These are phyloP conservation scores for Cerrena zonata DNA, from an alignment of 1,284 basidiomycete species.

Conservation along the genomic window DNA sequence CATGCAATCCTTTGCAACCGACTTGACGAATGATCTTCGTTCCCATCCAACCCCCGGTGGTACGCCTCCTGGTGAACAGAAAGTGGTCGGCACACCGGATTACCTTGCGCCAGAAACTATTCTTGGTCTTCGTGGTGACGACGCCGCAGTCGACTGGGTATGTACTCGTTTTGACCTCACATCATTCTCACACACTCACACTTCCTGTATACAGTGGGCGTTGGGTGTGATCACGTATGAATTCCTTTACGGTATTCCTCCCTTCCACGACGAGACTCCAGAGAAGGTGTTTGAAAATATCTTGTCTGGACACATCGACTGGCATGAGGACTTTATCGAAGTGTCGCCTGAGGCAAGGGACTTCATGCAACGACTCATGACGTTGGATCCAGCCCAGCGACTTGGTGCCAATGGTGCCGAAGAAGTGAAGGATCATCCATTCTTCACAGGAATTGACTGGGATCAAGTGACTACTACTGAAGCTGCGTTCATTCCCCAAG, in stretches of 20 bases:
- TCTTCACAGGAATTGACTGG: conserved; percentile 91
- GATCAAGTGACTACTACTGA: conserved; percentile 81
- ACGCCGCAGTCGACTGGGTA: conserved; percentile 95
- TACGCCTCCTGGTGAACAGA: conserved; percentile 78
- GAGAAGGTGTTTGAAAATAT: conserved; percentile 99
- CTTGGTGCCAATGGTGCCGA: conserved; percentile 85
- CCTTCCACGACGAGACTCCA: conserved; percentile 94
- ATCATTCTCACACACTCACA: conserved; percentile 4
- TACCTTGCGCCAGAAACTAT: conserved; percentile 96
- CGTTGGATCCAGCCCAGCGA: conserved; percentile 73
- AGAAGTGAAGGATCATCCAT: conserved; percentile 90
- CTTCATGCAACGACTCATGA: conserved; percentile 87
- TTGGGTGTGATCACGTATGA: conserved; percentile 98
- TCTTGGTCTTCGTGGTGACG: conserved; percentile 90
- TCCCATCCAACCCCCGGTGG: conserved; percentile 53
- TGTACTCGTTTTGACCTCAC: conserved; percentile 22
- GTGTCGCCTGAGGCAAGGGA: conserved; percentile 83
- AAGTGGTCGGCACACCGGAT: conserved; percentile 95
- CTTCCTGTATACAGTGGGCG: conserved; percentile 68
- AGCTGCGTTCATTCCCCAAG: conserved; percentile 93
- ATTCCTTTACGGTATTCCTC: conserved; percentile 94
- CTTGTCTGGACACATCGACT: conserved; percentile 90
- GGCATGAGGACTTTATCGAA: conserved; percentile 91
- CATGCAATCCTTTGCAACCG: conserved; percentile 74
- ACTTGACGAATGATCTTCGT: conserved; percentile 75